phyloP scores from a whole-genome alignment of 1,284 basidiomycete species.

The Ustilago bromivora region DNA sequence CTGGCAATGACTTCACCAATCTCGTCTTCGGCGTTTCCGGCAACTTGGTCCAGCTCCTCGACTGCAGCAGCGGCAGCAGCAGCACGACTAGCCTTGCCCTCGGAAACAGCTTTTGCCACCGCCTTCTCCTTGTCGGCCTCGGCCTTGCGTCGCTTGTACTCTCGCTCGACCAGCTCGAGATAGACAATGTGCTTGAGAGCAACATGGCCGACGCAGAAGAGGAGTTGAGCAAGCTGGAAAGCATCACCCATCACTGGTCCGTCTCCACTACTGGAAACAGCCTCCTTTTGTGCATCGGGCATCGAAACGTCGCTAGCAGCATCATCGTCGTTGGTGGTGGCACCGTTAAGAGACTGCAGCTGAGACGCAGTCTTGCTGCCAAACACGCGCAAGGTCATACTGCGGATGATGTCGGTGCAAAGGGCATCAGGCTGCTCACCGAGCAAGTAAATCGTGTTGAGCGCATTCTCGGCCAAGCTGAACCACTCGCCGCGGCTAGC shows the following conservation, averaged over 20 bases:
- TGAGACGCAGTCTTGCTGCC: slow-evolving; percentile 54
- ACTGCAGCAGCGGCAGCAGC: slow-evolving; percentile 72
- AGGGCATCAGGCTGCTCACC: slow-evolving; percentile 92
- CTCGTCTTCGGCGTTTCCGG: slow-evolving; percentile 97
- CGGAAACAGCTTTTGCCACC: slow-evolving; percentile 51
- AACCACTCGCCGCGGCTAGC: slow-evolving; percentile 74
- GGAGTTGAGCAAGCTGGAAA: slow-evolving; percentile 87
- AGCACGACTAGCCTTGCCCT: slow-evolving; percentile 58
- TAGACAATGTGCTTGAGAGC: slow-evolving; percentile 98
- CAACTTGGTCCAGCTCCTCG: slow-evolving; percentile 88
- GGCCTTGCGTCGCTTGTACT: slow-evolving; percentile 95
- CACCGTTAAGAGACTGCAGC: not conserved
- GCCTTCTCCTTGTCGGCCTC: slow-evolving; percentile 76
- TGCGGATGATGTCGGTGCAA: slow-evolving; percentile 84
- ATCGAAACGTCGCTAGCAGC: slow-evolving; percentile 43
- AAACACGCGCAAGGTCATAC: slow-evolving; percentile 82
- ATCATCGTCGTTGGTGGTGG: slow-evolving; percentile 21
- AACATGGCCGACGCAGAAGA: slow-evolving; percentile 95
- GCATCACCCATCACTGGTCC: slow-evolving; percentile 70
- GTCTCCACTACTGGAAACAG: slow-evolving; percentile 14
- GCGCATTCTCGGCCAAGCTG: slow-evolving; percentile 91
- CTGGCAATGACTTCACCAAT: slow-evolving; percentile 89
- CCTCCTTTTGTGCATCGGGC: slow-evolving; percentile 27
- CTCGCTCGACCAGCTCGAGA: slow-evolving; percentile 94
- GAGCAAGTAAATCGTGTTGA: slow-evolving; percentile 94